These are phyloP conservation scores for Phellopilus nigrolimitatus DNA, from an alignment of 1,284 basidiomycete genomes.

Conservation along the genomic window DNA sequence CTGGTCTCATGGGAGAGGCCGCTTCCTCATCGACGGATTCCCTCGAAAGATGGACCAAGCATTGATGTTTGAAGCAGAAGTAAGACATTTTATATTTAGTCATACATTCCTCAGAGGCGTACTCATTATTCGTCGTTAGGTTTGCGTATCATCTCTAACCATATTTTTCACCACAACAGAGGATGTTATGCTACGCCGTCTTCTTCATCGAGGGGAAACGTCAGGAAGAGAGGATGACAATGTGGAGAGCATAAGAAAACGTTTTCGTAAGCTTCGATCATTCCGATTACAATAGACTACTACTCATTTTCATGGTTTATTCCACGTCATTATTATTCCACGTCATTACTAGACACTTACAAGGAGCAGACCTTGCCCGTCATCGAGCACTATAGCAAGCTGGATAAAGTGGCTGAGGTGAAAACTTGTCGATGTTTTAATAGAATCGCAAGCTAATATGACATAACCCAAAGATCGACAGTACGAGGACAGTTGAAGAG, in stretches of 20 bases:
- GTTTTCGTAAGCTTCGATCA: conserved; percentile 68
- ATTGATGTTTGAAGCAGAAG: conserved; percentile 84
- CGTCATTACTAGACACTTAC: conserved; percentile 68
- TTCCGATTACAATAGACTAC: too few species aligned
- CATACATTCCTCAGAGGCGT: conserved; percentile 3
- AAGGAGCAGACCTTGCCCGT: conserved; percentile 95
- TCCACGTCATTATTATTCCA: background rate
- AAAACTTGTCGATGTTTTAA: background rate
- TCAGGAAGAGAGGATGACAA: conserved; percentile 97
- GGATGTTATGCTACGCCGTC: conserved; percentile 80
- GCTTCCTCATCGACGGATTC: conserved; percentile 97
- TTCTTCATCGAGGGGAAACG: conserved; percentile 90
- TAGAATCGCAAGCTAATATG: conserved; percentile 11
- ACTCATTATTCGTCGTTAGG: conserved; percentile 38
- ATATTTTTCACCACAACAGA: conserved; percentile 91
- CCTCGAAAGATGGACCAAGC: conserved; percentile 99
- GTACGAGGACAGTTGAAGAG: conserved; percentile 66
- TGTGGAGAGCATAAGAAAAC: conserved; percentile 91
- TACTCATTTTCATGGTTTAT: conserved; percentile 1
- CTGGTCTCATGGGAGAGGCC: conserved; percentile 73
- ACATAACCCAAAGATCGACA: conserved; percentile 63
- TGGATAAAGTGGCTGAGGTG: conserved; percentile 72
- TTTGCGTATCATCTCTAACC: conserved; percentile 77
- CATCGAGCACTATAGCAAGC: conserved; percentile 76
- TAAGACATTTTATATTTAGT: conserved; percentile 42